A percentile compares a stretch with the other conserved stretches of the same genome.
phyloP scores from a whole-genome alignment of 2,329 filamentous ascomycete genomes.

The Huntiella savannae region DNA sequence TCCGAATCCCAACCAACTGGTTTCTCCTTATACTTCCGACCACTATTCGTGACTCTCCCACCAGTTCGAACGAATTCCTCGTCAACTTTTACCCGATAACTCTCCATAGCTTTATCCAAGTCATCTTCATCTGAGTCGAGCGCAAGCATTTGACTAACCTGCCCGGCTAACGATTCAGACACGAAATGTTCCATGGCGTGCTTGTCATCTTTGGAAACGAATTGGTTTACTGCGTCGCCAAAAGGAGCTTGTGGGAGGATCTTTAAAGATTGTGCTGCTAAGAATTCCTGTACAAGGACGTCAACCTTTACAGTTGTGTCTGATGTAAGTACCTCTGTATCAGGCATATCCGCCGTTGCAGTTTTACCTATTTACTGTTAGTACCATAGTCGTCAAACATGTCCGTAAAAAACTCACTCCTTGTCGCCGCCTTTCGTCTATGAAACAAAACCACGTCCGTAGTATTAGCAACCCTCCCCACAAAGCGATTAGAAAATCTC shows the following conservation, averaged over 20 bases:
- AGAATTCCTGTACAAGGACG: slow-evolving; percentile 70
- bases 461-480: slow-evolving; percentile 76
- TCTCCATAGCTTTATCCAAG: slow-evolving; percentile 54
- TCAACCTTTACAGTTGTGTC: slow-evolving; percentile 53
- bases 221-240: slow-evolving; percentile 79
- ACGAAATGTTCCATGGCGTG: slow-evolving; percentile 75
- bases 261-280: slow-evolving; percentile 72
- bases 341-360: slow-evolving; percentile 39
- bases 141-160: slow-evolving; percentile 50
- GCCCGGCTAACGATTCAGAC: slow-evolving; percentile 47
- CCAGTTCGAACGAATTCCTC: slow-evolving; percentile 49
- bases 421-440: slow-evolving; percentile 49
- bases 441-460: slow-evolving; percentile 91
- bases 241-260: slow-evolving; percentile 87
- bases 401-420: slow-evolving; percentile 1
- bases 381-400: not conserved
- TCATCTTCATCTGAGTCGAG: slow-evolving; percentile 47
- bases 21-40: slow-evolving; percentile 31
- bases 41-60: slow-evolving; percentile 25
- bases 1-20: slow-evolving; percentile 76
- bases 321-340: slow-evolving; percentile 34
- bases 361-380: slow-evolving; percentile 18
- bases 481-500: slow-evolving; percentile 82
- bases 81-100: slow-evolving; percentile 50
- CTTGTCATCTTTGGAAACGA: slow-evolving; percentile 89